Evolutionary conservation across 257 asterid species (phyloP).

Genomic region (Fraxinus pennsylvanica): DNA sequence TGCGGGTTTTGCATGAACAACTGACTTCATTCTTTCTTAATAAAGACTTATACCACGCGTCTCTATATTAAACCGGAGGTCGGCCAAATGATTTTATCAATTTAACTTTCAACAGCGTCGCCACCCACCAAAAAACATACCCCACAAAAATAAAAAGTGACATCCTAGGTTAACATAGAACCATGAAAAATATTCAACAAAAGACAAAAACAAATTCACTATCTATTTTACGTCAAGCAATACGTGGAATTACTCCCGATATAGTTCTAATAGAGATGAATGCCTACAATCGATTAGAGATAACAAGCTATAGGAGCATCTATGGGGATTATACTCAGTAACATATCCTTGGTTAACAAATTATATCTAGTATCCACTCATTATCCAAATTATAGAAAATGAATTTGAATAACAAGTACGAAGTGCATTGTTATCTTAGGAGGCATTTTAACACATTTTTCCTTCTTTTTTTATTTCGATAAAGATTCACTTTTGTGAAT

Average conservation of each 20-base stretch:
- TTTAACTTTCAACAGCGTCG: background rate
- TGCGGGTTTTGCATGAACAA: too few relatives aligned
- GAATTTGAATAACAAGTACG: background rate
- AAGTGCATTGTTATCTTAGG: background rate
- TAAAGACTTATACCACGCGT: background rate
- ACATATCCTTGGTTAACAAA: background rate
- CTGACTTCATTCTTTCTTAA: background rate
- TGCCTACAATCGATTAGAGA: background rate
- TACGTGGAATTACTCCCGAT: too few relatives aligned
- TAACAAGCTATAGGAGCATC: background rate
- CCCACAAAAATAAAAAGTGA: background rate
- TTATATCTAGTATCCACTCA: background rate
- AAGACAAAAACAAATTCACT: too few relatives aligned
- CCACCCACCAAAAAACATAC: background rate
- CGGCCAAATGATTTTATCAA: background rate
- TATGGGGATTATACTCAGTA: background rate
- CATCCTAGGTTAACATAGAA: too few relatives aligned
- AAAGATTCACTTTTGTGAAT: too few relatives aligned
- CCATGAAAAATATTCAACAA: too few relatives aligned
- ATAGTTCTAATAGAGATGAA: too few relatives aligned
- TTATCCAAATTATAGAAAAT: background rate
- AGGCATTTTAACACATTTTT: background rate
- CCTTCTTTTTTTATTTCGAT: too few relatives aligned
- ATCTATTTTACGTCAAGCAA: too few relatives aligned
- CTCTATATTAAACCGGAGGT: background rate